These are phyloP conservation scores for Talaromyces albobiverticillius DNA, from an alignment of 2,329 filamentous ascomycete genomes.

Conservation along the genomic window DNA sequence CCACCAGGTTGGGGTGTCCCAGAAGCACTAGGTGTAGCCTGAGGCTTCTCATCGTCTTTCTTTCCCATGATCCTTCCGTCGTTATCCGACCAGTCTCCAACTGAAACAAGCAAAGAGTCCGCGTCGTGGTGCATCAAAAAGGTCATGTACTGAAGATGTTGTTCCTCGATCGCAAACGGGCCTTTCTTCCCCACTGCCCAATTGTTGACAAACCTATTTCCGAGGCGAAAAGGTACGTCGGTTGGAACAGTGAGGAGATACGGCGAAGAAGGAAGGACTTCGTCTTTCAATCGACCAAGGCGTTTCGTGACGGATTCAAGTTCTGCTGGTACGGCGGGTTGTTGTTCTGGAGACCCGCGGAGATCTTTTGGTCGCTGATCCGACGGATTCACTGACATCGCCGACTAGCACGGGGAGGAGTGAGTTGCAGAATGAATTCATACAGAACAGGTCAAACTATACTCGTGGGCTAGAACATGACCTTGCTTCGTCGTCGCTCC, in stretches of 20 bases:
- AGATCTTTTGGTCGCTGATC: constrained; percentile 25
- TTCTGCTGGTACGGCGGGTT: constrained; percentile 21
- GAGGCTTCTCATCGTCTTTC: constrained; percentile 34
- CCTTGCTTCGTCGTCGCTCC: constrained; percentile 6
- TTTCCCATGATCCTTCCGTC: constrained; percentile 46
- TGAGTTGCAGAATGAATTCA: constrained; percentile 3
- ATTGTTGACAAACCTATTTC: constrained; percentile 41
- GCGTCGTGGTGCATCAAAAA: constrained; percentile 58
- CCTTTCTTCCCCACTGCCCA: constrained; percentile 49
- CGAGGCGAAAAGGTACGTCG: constrained; percentile 44
- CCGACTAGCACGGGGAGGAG: constrained; percentile 19
- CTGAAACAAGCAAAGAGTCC: constrained; percentile 50
- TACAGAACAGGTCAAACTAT: not conserved
- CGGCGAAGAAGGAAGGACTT: constrained; percentile 43
- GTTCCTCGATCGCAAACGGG: constrained; percentile 55
- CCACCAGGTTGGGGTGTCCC: constrained; percentile 37
- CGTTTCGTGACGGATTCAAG: constrained; percentile 32
- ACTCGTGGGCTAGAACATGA: constrained; percentile 2
- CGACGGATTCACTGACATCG: constrained; percentile 39
- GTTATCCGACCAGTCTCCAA: constrained; percentile 54
- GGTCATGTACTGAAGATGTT: constrained; percentile 61
- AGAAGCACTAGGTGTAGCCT: constrained; percentile 14
- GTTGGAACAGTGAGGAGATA: constrained; percentile 47
- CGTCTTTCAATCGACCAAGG: constrained; percentile 39
- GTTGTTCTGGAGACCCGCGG: constrained; percentile 22